Base-by-base conservation (phyloP, 768 basidiomycete genomes). In the Mycena maculata region DNA sequence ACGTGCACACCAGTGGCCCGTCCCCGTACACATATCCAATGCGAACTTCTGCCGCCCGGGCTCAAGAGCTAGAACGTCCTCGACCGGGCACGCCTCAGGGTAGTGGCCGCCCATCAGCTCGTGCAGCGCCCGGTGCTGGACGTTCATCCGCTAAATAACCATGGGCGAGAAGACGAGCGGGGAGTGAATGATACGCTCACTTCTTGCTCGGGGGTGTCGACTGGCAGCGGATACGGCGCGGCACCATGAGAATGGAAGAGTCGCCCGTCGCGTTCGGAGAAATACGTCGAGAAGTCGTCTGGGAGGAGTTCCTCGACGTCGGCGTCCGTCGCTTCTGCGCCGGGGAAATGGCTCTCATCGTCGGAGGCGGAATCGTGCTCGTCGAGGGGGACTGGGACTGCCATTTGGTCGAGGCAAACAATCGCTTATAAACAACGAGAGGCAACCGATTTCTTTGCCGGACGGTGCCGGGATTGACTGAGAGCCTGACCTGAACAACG, bases 21-120 rank as follows among this genome's bases (percentile, higher is more conserved):
- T 90, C 20, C 93, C 93, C 9, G 89, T 91, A 68, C 93, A 89
- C n/a, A 93, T 72, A 77, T 95, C 93, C 52, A 95, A 82, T 47
- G 84, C 90, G 65, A 84, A 83, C 76, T 80, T 86, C 53, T 79
- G 82, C 60, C 82, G 81, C 45, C 76, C 79, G 7, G 77, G 74
- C 44, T 78, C 76, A 27, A 72, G 71, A 45, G 79, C 80, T 52
- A 94, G 80, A 33, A 86, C 77, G 64, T 88, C 81, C 33, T 72
- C 69, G 27, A 93, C 86, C 41, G 91, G 91, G 42, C 64, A 70
- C 9, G 55, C 45, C 7, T 87, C 89, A 56, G 89, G 78, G 73
- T 85, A 90, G 74, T 88, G 83, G 42, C 76, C 80, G n/a, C 87
- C 86, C 70, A 91, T 74, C 45, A 91, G 71, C 67, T 76, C 79